Conservation (phyloP, 129 eudicot genomes). For the Artemisia annua region DNA sequence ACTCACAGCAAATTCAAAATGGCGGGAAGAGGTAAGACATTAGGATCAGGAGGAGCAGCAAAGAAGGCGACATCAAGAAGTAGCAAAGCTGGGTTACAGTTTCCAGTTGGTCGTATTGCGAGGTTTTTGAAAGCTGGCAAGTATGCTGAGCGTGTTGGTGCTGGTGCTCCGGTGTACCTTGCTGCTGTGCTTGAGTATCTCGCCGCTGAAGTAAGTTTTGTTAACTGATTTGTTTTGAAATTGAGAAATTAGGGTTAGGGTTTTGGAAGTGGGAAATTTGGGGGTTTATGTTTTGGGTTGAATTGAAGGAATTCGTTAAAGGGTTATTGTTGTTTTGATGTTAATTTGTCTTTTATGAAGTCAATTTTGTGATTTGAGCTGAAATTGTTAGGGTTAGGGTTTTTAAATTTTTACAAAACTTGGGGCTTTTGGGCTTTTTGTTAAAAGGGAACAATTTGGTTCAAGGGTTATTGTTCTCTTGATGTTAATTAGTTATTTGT, state of each 20-base stretch:
- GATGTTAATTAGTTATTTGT: too few species aligned
- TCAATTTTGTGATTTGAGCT: too few species aligned
- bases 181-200: constrained; percentile 44
- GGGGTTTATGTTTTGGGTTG: background rate
- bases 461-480: too few species aligned
- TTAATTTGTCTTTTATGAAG: too few species aligned
- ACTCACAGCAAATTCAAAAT: constrained; percentile 1
- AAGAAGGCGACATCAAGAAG: constrained; percentile 42
- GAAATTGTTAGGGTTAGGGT: too few species aligned
- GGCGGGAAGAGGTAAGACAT: constrained; percentile 43
- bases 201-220: constrained; percentile 37
- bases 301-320: too few species aligned
- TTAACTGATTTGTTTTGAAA: too few species aligned
- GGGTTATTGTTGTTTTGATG: too few species aligned
- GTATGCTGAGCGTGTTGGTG: constrained; percentile 43
- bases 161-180: constrained; percentile 43
- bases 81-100: constrained; percentile 45
- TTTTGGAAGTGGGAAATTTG: background rate
- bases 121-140: constrained; percentile 42
- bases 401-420: too few species aligned
- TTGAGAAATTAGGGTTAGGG: background rate
- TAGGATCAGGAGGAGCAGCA: constrained; percentile 33
- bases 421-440: too few species aligned
- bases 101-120: constrained; percentile 48
- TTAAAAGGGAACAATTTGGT: too few species aligned